A percentile compares a stretch with the other conserved stretches of the same genome.
These are phyloP conservation scores for Aaosphaeria arxii DNA, from an alignment of 2,329 filamentous ascomycete genomes.

Conservation along the genomic window DNA sequence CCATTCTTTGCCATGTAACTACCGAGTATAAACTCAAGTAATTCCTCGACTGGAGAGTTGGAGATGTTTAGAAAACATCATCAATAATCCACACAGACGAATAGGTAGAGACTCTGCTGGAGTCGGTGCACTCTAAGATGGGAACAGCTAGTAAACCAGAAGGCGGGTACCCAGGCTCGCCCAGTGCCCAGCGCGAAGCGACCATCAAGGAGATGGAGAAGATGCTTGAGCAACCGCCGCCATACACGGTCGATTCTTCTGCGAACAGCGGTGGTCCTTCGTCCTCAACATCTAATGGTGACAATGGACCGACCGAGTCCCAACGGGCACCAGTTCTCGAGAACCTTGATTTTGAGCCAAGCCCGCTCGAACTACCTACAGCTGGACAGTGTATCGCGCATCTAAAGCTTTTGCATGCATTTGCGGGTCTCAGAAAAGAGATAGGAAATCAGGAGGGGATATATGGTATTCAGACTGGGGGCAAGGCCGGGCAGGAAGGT, in stretches of 20 bases:
- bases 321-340: neutral
- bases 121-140: no score
- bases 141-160: no score
- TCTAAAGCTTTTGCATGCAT: slow-evolving; percentile 67
- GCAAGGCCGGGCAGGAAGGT: neutral
- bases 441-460: slow-evolving; percentile 65
- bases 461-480: slow-evolving; percentile 52
- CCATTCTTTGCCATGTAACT: no score
- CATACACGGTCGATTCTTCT: neutral
- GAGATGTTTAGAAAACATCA: no score
- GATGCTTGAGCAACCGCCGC: neutral
- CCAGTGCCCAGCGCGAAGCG: neutral
- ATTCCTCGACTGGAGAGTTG: no score
- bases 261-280: no score
- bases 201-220: neutral
- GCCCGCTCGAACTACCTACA: slow-evolving; percentile 2
- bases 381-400: slow-evolving; percentile 61
- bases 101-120: no score
- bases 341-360: slow-evolving; percentile 1
- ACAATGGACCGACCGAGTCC: no score
- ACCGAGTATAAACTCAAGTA: no score
- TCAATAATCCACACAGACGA: no score
- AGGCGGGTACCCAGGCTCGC: no score
- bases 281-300: no score
- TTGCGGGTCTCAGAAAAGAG: slow-evolving; percentile 65